These are phyloP conservation scores for Vitis rupestris DNA, from an alignment of 164 flowering plant genomes.

Conservation along the genomic window DNA sequence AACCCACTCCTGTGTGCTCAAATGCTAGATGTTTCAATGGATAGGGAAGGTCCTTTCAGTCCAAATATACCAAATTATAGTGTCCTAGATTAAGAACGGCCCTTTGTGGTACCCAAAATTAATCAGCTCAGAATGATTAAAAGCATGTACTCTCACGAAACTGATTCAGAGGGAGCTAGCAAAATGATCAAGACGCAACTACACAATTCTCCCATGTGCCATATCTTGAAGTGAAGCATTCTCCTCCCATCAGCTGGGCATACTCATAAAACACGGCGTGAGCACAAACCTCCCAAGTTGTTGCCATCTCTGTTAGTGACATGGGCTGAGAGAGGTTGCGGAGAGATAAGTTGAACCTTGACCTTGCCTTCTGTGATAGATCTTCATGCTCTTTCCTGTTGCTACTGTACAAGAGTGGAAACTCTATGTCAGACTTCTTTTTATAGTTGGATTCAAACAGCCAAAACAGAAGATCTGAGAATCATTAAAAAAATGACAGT, in stretches of 20 bases:
- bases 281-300: constrained; percentile 16
- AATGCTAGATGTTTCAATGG: no score
- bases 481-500: no score
- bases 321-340: constrained; percentile 11
- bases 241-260: constrained; percentile 27
- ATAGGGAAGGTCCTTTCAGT: no score
- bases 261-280: constrained; percentile 11
- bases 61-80: no score
- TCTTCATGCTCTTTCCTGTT: constrained; percentile 6
- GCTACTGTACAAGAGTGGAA: not conserved
- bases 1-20: no score
- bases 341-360: constrained; percentile 9
- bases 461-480: no score
- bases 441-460: no score
- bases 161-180: not conserved
- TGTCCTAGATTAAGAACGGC: no score
- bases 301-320: constrained; percentile 16
- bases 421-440: not conserved
- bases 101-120: no score
- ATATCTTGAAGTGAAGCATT: constrained; percentile 27
- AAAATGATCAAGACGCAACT: constrained; percentile 9
- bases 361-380: constrained; percentile 11
- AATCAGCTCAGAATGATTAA: no score
- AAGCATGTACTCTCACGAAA: no score
- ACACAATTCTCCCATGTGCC: constrained; percentile 27